phyloP scores from a whole-genome alignment of 352 stramenopile genomes.

The Albugo candida region DNA sequence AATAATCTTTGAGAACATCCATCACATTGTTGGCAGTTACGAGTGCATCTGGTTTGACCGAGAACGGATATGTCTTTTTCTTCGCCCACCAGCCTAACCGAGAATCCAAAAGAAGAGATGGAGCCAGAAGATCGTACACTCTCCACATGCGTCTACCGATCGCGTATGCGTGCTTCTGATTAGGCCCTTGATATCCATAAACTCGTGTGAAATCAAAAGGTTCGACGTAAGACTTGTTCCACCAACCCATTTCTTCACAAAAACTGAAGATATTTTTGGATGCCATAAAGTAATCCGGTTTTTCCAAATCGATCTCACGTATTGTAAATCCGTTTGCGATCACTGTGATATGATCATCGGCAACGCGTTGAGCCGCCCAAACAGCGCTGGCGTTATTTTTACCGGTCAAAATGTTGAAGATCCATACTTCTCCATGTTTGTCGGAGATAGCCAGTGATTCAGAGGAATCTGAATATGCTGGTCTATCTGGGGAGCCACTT shows the following conservation, averaged over 20 bases:
- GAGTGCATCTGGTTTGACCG: conserved; percentile 40
- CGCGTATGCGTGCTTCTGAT: conserved; percentile 14
- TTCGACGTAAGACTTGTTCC: conserved; percentile 19
- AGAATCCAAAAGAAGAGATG: conserved; percentile 53
- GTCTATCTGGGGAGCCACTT: conserved; percentile 33
- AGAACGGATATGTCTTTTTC: conserved; percentile 80
- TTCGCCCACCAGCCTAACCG: conserved; percentile 33
- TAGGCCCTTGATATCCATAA: conserved; percentile 41
- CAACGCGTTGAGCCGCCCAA: conserved; percentile 86
- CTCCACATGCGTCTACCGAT: conserved; percentile 77
- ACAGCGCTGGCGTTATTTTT: conserved; percentile 68
- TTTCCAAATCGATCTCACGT: conserved; percentile 53
- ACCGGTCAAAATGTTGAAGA: conserved; percentile 89
- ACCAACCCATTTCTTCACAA: conserved; percentile 73
- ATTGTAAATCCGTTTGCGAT: conserved; percentile 90
- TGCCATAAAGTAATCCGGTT: conserved; percentile 76
- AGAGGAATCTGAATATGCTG: conserved; percentile 42
- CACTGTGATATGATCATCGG: conserved; percentile 74
- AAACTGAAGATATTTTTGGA: conserved; percentile 75
- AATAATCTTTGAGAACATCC: conserved; percentile 75
- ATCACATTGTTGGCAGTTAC: conserved; percentile 59
- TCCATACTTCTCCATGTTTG: conserved; percentile 76
- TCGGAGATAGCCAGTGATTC: conserved; percentile 81
- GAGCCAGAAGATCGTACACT: conserved; percentile 59
- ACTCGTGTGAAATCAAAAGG: conserved; percentile 50